Evolutionary conservation across 108 stramenopile genomes (phyloP), one percentile per base, ranked within the genome.

Genomic region (Mayamaea pseudoterrestris): DNA sequence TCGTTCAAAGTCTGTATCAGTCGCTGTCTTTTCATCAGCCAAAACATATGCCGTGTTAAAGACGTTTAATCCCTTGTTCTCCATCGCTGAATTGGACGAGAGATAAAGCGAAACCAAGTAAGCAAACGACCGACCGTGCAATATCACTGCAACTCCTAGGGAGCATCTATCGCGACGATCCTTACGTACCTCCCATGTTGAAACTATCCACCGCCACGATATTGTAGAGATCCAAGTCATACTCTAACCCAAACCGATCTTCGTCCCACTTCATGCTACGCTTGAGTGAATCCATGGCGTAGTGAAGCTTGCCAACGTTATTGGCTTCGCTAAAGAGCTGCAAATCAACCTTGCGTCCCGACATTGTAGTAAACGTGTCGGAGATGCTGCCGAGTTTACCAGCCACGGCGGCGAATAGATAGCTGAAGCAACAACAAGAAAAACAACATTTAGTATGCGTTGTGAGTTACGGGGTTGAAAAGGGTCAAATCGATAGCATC

Each of bases 41-140:
- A 99, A 61, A 11, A 93, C 90, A 57, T 78, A 93, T 20, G 95
- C 93, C 14, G 95, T 94, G 66, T 99, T 99, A 65, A 99, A 98
- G 28, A 84, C 88, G 56, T 97, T 95, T 41, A 76, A 41, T 17
- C 75, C 75, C 48, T 95, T 95, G 68, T 98, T 98, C 63, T 98
- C 96, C 96, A 98, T 98, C 36, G 96, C 96, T n/a, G n/a, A n/a
- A n/a, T n/a, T n/a, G n/a, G n/a, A n/a, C 90, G 76, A 88, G 85
- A 73, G 76, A 73, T 47, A 83, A 79, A 47, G 68, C 12, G 8
- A 42, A 17, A 12, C 66, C 32, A 34, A 8, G 12, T 27, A 34
- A 20, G 12, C 59, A 54, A 37, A 71, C 65, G 12, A 50, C 8
- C 35, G 30, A 9, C 37, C 28, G 22, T 5, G 16, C 11, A 9